Conservation (phyloP, 73 alveolate species). For the Symbiodinium pilosum region DNA sequence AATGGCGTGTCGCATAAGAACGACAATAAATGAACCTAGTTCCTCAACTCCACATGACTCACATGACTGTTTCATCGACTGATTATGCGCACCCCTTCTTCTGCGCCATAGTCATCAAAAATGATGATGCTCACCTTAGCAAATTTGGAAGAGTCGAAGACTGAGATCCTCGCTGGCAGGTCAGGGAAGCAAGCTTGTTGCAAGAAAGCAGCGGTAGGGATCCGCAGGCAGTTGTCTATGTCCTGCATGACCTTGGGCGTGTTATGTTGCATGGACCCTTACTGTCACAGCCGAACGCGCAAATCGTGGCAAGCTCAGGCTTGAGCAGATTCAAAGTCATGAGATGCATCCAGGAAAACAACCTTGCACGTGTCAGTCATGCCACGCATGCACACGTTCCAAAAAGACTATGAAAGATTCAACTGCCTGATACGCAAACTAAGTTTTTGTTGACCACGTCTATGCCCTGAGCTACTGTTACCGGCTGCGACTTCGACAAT, state of each 20-base stretch:
- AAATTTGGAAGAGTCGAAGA: not conserved
- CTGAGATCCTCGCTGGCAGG: not conserved
- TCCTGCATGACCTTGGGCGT: conserved; percentile 72
- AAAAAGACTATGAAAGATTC: too few species aligned
- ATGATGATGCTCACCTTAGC: conserved; percentile 53
- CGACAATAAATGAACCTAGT: too few species aligned
- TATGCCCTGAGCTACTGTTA: too few species aligned
- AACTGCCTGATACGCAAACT: too few species aligned
- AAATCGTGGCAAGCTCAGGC: not conserved
- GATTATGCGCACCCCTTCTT: conserved; percentile 48
- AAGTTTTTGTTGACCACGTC: too few species aligned
- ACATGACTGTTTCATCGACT: too few species aligned
- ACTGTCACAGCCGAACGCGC: too few species aligned
- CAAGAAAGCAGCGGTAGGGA: conserved; percentile 58
- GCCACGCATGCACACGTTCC: too few species aligned
- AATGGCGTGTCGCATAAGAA: too few species aligned
- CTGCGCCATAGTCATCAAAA: conserved; percentile 71
- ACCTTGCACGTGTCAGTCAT: not conserved
- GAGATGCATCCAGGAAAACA: conserved; percentile 74
- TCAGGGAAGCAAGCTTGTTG: not conserved
- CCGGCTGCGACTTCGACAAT: too few species aligned
- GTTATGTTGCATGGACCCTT: too few species aligned
- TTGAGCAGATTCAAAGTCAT: conserved; percentile 25
- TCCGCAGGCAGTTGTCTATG: conserved; percentile 68
- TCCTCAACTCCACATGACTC: too few species aligned